These are phyloP conservation scores for Ambrosia artemisiifolia DNA, from an alignment of 129 eudicot genomes.

Conservation along the genomic window DNA sequence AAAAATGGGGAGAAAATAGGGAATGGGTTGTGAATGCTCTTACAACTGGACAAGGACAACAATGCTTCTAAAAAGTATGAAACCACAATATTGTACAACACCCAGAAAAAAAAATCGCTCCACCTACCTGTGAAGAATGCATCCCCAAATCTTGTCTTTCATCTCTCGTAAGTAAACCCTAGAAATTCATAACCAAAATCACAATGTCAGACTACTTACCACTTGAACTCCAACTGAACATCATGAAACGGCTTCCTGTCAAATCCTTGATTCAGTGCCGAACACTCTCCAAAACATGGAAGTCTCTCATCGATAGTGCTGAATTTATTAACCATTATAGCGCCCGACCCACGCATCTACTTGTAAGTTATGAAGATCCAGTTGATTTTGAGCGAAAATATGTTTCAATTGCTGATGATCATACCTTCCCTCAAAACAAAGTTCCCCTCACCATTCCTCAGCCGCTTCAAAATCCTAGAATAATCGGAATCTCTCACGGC, in stretches of 20 bases:
- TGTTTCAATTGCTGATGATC: constrained; percentile 1
- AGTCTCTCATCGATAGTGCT: not conserved
- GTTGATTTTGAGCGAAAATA: not conserved
- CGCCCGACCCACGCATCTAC: not conserved
- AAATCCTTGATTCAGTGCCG: not conserved
- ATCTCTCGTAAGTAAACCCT: too few relatives aligned
- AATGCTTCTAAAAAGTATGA: too few relatives aligned
- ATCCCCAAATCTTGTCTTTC: too few relatives aligned
- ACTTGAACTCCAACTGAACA: not conserved
- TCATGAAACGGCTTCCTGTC: not conserved
- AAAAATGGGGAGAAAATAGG: too few relatives aligned
- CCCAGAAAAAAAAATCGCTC: too few relatives aligned
- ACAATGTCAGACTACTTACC: not conserved
- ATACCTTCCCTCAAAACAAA: not conserved
- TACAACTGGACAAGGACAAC: too few relatives aligned
- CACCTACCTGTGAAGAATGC: too few relatives aligned
- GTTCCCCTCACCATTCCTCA: not conserved
- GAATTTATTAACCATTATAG: not conserved
- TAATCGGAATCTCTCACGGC: too few relatives aligned
- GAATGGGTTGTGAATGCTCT: too few relatives aligned
- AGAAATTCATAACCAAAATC: not conserved
- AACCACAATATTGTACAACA: too few relatives aligned
- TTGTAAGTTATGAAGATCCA: not conserved
- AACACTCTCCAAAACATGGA: constrained; percentile 8
- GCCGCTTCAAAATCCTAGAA: too few relatives aligned